Base-by-base conservation (phyloP, 2,329 filamentous ascomycete species). In the Diaporthe vexans region DNA sequence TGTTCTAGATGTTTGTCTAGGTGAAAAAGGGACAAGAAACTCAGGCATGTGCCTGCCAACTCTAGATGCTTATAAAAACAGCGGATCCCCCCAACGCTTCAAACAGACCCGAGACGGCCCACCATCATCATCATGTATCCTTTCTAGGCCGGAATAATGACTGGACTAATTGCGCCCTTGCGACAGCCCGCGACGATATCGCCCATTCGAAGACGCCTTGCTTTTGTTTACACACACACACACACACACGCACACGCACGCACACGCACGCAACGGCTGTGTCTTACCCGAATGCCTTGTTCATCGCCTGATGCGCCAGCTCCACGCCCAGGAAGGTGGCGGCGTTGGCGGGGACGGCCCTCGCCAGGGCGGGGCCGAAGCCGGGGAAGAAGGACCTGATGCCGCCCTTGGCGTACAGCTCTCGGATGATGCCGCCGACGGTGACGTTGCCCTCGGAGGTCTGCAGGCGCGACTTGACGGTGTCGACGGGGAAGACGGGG, bases 401-500 rank as follows among this genome's bases (percentile, higher is more conserved):
- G 5, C 97, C 97, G 43, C 96, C 95, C 80, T 87, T 92, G 48
- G 87, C 91, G 81, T 98, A 98, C n/a, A 99, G 87, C 72, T 95
- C 91, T 77, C 90, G 89, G 69, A 99, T 90, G 43, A 97, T 94
- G 10, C 94, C 92, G 21, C 92, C 90, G 69, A 99, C 91, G 0
- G 93, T 94, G 67, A 95, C 92, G 78, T 56, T 63, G 65, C 95
- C 95, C 81, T 97, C 94, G 56, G 95, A 95, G 57, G 94, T 97
- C 88, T 99, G 97, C 82, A 99, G 86, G 51, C 95, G 89, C 77
- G 93, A 95, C 91, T 99, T 99, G 86, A 99, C 92, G 0, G 97
- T 99, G 81, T 99, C 97, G 77, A 99, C 90, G 29, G 97, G 97
- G 90, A 99, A 99, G 56, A 99, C 95, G 71, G 97, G 95, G 78